These are phyloP conservation scores for Suillus alpinus DNA, from an alignment of 768 basidiomycete genomes.

Conservation along the genomic window DNA sequence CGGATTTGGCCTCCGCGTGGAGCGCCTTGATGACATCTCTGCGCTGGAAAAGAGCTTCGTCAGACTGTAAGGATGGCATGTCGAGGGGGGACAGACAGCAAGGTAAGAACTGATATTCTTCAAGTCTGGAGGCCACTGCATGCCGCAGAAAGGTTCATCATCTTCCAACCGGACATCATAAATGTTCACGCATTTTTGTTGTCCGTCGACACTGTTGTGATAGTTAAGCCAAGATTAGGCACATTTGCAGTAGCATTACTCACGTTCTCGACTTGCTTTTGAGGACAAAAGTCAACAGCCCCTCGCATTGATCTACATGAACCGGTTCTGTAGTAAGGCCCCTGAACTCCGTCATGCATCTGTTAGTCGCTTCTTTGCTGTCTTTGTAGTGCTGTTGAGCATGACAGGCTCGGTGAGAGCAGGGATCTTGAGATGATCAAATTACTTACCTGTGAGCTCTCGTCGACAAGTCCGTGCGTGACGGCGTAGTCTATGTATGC, in stretches of 20 bases:
- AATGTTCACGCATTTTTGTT: slow-evolving; percentile 82
- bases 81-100: slow-evolving; percentile 50
- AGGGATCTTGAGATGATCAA: not conserved
- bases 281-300: slow-evolving; percentile 47
- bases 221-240: not conserved
- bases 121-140: slow-evolving; percentile 97
- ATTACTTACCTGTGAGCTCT: slow-evolving; percentile 58
- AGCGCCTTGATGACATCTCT: slow-evolving; percentile 77
- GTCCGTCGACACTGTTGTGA: slow-evolving; percentile 58
- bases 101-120: slow-evolving; percentile 73
- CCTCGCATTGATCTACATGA: slow-evolving; percentile 54
- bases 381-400: slow-evolving; percentile 55
- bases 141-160: slow-evolving; percentile 81
- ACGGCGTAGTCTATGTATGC: slow-evolving; percentile 85
- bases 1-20: slow-evolving; percentile 75
- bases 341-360: slow-evolving; percentile 51
- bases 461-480: slow-evolving; percentile 73
- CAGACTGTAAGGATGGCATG: not conserved
- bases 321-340: slow-evolving; percentile 49
- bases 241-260: slow-evolving; percentile 7
- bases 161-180: slow-evolving; percentile 95
- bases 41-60: slow-evolving; percentile 47
- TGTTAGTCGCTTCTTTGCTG: slow-evolving; percentile 53
- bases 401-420: not conserved
- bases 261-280: slow-evolving; percentile 22